A percentile compares a stretch with the other conserved stretches of the same genome.
These are phyloP conservation scores for Coniophora puteana DNA, from an alignment of 1,284 basidiomycete genomes.

Conservation along the genomic window DNA sequence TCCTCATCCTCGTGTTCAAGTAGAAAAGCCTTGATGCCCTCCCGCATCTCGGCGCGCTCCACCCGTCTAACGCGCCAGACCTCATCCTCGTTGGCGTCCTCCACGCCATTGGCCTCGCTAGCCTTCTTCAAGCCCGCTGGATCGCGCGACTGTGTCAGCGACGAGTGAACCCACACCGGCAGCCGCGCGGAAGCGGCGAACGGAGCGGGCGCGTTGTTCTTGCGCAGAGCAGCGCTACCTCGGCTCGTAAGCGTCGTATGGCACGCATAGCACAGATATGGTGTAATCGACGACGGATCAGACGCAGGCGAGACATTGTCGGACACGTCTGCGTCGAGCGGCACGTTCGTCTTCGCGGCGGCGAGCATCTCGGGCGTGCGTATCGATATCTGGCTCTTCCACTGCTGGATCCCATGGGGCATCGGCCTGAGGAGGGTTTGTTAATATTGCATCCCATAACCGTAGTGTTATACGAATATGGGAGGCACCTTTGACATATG, in stretches of 20 bases:
- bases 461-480: not conserved
- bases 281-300: slow-evolving; percentile 35
- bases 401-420: slow-evolving; percentile 55
- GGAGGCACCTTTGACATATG: slow-evolving; percentile 63
- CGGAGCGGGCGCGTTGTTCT: slow-evolving; percentile 1
- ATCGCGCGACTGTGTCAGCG: slow-evolving; percentile 5
- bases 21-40: slow-evolving; percentile 26
- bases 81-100: slow-evolving; percentile 8
- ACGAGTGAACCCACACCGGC: slow-evolving; percentile 34
- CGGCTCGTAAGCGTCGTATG: slow-evolving; percentile 64
- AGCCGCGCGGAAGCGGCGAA: slow-evolving; percentile 22
- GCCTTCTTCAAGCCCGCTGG: not conserved
- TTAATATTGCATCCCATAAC: not conserved
- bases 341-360: slow-evolving; percentile 24
- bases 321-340: not conserved
- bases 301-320: slow-evolving; percentile 13
- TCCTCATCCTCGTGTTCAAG: slow-evolving; percentile 11
- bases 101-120: slow-evolving; percentile 14
- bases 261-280: slow-evolving; percentile 65
- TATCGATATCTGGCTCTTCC: slow-evolving; percentile 68
- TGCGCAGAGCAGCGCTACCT: slow-evolving; percentile 42
- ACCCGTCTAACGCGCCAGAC: slow-evolving; percentile 16
- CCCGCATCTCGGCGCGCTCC: slow-evolving; percentile 23
- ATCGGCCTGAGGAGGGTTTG: slow-evolving; percentile 46
- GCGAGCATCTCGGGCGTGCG: slow-evolving; percentile 37